A percentile compares a stretch with the other conserved stretches of the same genome.
Evolutionary conservation across 805 yeast species (phyloP).

Genomic region (Ogataea haglerorum): DNA sequence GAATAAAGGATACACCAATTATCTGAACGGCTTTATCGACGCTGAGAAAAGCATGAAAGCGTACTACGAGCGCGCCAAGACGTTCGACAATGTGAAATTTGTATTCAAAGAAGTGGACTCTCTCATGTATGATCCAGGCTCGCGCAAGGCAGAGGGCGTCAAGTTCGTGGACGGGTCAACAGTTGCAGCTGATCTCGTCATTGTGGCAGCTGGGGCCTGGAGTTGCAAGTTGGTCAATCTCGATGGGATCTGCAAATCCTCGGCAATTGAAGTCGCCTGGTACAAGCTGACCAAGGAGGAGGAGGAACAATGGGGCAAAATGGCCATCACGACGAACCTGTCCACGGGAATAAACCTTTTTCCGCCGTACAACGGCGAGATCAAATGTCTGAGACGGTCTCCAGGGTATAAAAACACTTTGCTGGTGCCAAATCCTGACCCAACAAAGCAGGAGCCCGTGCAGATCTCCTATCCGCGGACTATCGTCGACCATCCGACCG

Average conservation of each 20-base stretch:
- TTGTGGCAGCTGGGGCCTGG: constrained; percentile 30
- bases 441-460: constrained; percentile 4
- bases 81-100: constrained; percentile 14
- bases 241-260: constrained; percentile 14
- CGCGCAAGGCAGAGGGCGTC: constrained; percentile 19
- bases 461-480: constrained; percentile 26
- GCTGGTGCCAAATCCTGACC: constrained; percentile 19
- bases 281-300: constrained; percentile 23
- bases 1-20: constrained; percentile 25
- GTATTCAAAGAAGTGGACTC: constrained; percentile 20
- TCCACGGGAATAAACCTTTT: constrained; percentile 29
- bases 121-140: constrained; percentile 11
- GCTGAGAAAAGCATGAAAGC: constrained; percentile 23
- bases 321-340: constrained; percentile 28
- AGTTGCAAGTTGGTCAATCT: constrained; percentile 24
- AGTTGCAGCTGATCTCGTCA: constrained; percentile 16
- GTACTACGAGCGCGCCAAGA: constrained; percentile 24
- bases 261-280: constrained; percentile 29
- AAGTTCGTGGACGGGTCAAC: constrained; percentile 13
- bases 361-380: constrained; percentile 29
- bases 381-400: constrained; percentile 26
- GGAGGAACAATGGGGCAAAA: constrained; percentile 21
- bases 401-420: constrained; percentile 26
- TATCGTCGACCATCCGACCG: constrained; percentile 16
- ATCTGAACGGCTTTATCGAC: constrained; percentile 25